Evolutionary conservation across 148 eudicot species (phyloP).

Genomic region (Dysphania ambrosioides): DNA sequence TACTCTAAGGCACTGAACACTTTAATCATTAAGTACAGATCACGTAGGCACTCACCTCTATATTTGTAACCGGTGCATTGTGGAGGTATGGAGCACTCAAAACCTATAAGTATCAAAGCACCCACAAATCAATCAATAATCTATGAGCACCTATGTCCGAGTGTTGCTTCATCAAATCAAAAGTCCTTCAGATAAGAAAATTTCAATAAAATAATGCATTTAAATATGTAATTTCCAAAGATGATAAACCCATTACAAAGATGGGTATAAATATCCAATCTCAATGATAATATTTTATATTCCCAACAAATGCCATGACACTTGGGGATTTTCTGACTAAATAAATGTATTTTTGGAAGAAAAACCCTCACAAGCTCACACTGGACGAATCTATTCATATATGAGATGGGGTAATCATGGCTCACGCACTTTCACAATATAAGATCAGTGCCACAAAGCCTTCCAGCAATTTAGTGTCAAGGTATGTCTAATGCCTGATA

Average conservation of each 20-base stretch:
- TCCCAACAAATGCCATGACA: background rate
- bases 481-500: background rate
- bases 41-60: slow-evolving; percentile 43
- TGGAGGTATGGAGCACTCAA: slow-evolving; percentile 82
- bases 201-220: background rate
- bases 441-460: background rate
- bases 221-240: no score
- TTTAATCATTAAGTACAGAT: background rate
- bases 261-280: no score
- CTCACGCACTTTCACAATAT: background rate
- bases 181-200: background rate
- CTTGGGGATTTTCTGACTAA: background rate
- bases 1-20: background rate
- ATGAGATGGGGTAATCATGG: background rate
- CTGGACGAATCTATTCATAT: no score
- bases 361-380: no score
- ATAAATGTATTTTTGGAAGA: background rate
- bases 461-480: background rate
- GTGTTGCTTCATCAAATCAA: background rate
- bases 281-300: no score
- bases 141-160: background rate
- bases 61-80: slow-evolving; percentile 30
- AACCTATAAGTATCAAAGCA: slow-evolving; percentile 45
- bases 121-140: background rate
- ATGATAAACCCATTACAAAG: no score